Evolutionary conservation across 202 grass and related monocot genomes (phyloP), one percentile per base, ranked within the genome.

Genomic region (Panicum hallii): DNA sequence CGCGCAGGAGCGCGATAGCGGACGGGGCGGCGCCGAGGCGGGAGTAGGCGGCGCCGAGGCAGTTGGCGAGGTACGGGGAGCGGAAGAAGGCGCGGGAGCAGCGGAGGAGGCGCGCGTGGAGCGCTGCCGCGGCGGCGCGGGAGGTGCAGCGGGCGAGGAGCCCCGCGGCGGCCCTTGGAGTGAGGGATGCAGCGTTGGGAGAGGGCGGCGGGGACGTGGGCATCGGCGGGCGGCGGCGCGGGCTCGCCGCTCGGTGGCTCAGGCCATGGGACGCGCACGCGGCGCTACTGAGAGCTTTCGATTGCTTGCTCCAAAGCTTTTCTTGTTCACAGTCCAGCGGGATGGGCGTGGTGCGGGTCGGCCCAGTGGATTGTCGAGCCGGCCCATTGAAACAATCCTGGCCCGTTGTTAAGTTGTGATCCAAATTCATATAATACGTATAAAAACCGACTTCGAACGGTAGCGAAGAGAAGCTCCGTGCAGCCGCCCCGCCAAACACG

Each of bases 81-180:
- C 81, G 63, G 82, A 81, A 89, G 82, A 88, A 80, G 54, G 67
- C 67, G 50, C 85, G 69, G 41, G 92, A 86, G 48, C 85, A 80
- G 75, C 89, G 91, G 73, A 97, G 63, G 30, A 97, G 87, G 79
- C 79, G 83, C 4, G 90, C 87, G 47, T 97, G 95, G 48, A 94
- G 47, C 26, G 88, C 49, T 0, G 90, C 81, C 6, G 91, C 90
- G 36, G 80, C 75, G 70, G 23, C 32, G 9, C 82, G 57, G 73
- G 90, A 85, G 41, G 85, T 17, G 73, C 85, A 90, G 73, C 84
- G 58, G 17, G 75, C 54, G 54, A 98, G 81, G 23, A 97, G 85
- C 17, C 23, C 36, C 7, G 81, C 70, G 28, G 88, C 93, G 11
- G 81, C 11, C 4, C 46, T 63, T 20, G 81, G 70, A 9, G 79